phyloP scores from a whole-genome alignment of 441 rosid species.

The Erodium texanum region DNA sequence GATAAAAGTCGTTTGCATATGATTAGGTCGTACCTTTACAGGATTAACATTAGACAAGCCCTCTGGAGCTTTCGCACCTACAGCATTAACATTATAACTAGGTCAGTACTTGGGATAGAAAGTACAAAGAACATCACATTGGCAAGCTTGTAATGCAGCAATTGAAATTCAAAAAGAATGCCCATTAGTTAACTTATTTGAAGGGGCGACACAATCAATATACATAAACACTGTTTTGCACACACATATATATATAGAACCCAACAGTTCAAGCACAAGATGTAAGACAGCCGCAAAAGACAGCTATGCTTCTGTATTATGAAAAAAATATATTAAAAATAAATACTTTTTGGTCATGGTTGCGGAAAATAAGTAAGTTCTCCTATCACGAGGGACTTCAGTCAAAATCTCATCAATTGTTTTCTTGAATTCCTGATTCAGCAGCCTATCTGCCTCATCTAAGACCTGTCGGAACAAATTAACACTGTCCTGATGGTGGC shows the following conservation, averaged over 20 bases:
- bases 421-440: conserved; percentile 95
- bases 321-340: background rate
- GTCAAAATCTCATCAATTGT: conserved; percentile 70
- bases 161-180: background rate
- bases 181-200: background rate
- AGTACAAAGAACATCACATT: too few relatives aligned
- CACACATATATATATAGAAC: background rate
- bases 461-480: conserved; percentile 45
- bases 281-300: too few relatives aligned
- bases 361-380: conserved; percentile 85
- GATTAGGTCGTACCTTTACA: conserved; percentile 52
- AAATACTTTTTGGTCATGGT: conserved; percentile 88
- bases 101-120: too few relatives aligned
- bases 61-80: conserved; percentile 91
- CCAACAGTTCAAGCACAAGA: background rate
- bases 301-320: too few relatives aligned
- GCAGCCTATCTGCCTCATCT: conserved; percentile 93
- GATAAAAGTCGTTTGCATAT: background rate
- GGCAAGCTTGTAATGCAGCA: background rate
- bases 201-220: background rate
- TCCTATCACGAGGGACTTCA: conserved; percentile 58
- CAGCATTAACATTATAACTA: conserved; percentile 16
- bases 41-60: conserved; percentile 85
- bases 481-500: background rate
- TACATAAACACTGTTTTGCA: background rate